Evolutionary conservation across 805 yeast genomes (phyloP).

Genomic region (Yueomyces sp.): DNA sequence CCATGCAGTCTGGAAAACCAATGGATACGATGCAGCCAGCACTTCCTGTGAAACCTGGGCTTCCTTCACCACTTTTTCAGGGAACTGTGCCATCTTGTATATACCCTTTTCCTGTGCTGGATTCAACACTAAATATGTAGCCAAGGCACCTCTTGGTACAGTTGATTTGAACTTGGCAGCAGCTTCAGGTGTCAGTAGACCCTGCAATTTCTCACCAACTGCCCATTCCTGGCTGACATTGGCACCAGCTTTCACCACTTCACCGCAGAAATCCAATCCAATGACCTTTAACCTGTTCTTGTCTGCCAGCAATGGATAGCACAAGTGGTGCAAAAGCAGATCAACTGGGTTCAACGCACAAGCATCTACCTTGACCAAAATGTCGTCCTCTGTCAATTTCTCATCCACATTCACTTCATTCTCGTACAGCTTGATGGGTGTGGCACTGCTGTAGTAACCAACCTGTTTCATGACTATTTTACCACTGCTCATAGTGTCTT

Average conservation of each 20-base stretch:
- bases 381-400: slow-evolving; percentile 13
- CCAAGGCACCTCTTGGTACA: slow-evolving; percentile 28
- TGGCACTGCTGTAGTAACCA: slow-evolving; percentile 1
- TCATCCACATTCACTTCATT: slow-evolving; percentile 14
- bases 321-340: slow-evolving; percentile 6
- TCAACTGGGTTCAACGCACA: slow-evolving; percentile 24
- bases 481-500: too few relatives aligned
- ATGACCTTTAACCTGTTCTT: slow-evolving; percentile 9
- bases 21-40: slow-evolving; percentile 42
- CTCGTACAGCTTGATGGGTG: not conserved
- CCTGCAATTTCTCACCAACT: slow-evolving; percentile 19
- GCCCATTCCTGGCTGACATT: slow-evolving; percentile 4
- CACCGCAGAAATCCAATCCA: slow-evolving; percentile 21
- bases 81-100: slow-evolving; percentile 24
- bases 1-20: slow-evolving; percentile 53
- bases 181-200: slow-evolving; percentile 7
- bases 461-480: not conserved
- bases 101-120: slow-evolving; percentile 8
- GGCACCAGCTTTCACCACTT: slow-evolving; percentile 15
- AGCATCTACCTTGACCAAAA: slow-evolving; percentile 18
- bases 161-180: not conserved
- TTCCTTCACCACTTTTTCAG: slow-evolving; percentile 13
- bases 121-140: slow-evolving; percentile 34
- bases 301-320: slow-evolving; percentile 4
- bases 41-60: slow-evolving; percentile 1